Evolutionary conservation across 2,329 filamentous ascomycete genomes (phyloP).

Genomic region (Fusarium globosum): DNA sequence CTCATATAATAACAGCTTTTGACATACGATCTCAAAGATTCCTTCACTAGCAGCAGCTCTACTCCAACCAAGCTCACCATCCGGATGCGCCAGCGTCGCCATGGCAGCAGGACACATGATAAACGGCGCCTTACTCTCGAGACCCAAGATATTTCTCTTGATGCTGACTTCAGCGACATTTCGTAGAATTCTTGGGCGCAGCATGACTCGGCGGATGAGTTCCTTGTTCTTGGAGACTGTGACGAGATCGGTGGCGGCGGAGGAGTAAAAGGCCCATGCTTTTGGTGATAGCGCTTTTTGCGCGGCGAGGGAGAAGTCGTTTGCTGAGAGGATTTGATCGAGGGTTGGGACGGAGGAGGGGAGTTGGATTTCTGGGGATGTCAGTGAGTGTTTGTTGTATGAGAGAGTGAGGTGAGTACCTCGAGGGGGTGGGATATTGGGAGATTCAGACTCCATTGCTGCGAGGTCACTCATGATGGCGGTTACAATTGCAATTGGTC

Average conservation of each 20-base stretch:
- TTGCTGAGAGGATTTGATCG: slow-evolving; percentile 42
- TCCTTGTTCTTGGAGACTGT: slow-evolving; percentile 67
- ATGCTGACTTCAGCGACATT: slow-evolving; percentile 66
- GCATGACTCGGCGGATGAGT: slow-evolving; percentile 65
- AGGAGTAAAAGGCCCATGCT: slow-evolving; percentile 77
- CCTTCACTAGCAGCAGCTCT: slow-evolving; percentile 43
- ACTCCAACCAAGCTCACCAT: slow-evolving; percentile 64
- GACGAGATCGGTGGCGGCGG: slow-evolving; percentile 70
- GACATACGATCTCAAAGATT: slow-evolving; percentile 43
- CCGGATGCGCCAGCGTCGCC: slow-evolving; percentile 70
- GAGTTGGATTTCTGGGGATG: slow-evolving; percentile 24
- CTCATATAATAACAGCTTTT: background rate
- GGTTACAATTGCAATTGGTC: background rate
- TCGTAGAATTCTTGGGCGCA: slow-evolving; percentile 68
- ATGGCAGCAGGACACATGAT: slow-evolving; percentile 74
- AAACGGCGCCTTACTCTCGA: slow-evolving; percentile 63
- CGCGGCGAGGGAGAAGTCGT: slow-evolving; percentile 71
- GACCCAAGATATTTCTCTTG: slow-evolving; percentile 64
- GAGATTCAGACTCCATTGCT: slow-evolving; percentile 44
- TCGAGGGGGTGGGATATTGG: slow-evolving; percentile 41
- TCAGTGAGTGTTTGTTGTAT: background rate
- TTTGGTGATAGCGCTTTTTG: slow-evolving; percentile 67
- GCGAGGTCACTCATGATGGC: slow-evolving; percentile 42
- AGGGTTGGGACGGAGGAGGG: slow-evolving; percentile 32
- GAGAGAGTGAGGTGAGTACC: slow-evolving; percentile 4